Evolutionary conservation across 2,329 filamentous ascomycete species (phyloP).

Genomic region (Zymoseptoria crescenta): DNA sequence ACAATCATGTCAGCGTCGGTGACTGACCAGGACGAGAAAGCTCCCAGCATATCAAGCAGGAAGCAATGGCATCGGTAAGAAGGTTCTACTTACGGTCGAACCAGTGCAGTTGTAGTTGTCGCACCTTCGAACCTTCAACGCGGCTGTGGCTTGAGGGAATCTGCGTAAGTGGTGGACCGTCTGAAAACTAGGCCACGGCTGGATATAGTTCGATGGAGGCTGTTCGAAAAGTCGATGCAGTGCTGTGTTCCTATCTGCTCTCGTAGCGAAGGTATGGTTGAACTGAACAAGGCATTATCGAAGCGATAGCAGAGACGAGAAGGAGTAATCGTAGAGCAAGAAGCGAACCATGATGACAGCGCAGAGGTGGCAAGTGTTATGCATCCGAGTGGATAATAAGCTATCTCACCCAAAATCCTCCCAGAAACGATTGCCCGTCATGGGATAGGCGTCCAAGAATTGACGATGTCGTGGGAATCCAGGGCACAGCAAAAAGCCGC

Average conservation of each 20-base stretch:
- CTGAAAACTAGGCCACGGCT: background rate
- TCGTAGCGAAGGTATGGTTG: background rate
- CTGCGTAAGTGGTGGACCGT: background rate
- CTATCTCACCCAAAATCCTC: background rate
- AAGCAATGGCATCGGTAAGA: background rate
- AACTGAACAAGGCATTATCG: background rate
- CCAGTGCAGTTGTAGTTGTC: background rate
- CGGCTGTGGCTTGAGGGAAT: too few relatives aligned
- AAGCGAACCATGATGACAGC: background rate
- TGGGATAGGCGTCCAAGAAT: background rate
- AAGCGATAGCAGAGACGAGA: background rate
- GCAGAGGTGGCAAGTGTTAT: background rate
- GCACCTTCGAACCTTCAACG: background rate
- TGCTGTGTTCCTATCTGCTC: background rate
- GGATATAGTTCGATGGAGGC: background rate
- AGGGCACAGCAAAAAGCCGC: background rate
- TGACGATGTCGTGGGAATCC: background rate
- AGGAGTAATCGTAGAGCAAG: background rate
- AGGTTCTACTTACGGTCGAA: background rate
- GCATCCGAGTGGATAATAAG: background rate
- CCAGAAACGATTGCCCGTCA: background rate
- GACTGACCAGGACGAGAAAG: background rate
- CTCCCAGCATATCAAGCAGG: background rate
- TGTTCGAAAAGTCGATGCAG: background rate
- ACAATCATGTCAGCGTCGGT: slow-evolving; percentile 2